Conservation (phyloP, 352 stramenopile genomes). For the Phytophthora aleatoria region DNA sequence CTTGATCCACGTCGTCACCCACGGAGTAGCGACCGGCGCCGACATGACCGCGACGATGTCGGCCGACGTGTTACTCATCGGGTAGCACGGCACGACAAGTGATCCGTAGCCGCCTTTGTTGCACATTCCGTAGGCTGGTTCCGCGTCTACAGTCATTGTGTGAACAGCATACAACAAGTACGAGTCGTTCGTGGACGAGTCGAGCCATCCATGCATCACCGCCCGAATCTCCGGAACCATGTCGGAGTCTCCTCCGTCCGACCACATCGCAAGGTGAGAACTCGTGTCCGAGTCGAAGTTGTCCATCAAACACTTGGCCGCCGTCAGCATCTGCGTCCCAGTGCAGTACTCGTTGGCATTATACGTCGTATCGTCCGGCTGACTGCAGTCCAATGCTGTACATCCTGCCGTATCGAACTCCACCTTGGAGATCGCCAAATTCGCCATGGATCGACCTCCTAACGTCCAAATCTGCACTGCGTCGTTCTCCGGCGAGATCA, state of each 20-base stretch:
- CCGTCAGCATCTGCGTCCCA: slow-evolving; percentile 33
- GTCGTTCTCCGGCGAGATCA: slow-evolving; percentile 32
- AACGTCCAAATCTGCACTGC: slow-evolving; percentile 42
- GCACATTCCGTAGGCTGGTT: slow-evolving; percentile 40
- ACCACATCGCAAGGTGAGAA: slow-evolving; percentile 40
- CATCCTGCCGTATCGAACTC: slow-evolving; percentile 42
- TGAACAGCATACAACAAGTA: slow-evolving; percentile 40
- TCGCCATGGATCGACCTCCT: slow-evolving; percentile 30
- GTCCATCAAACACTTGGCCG: slow-evolving; percentile 38
- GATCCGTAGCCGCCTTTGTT: slow-evolving; percentile 37
- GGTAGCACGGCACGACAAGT: slow-evolving; percentile 49
- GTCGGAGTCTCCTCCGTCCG: slow-evolving; percentile 31
- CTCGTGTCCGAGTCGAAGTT: slow-evolving; percentile 31
- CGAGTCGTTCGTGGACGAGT: slow-evolving; percentile 28
- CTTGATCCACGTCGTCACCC: slow-evolving; percentile 37
- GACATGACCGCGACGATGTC: slow-evolving; percentile 34
- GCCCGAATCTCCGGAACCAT: slow-evolving; percentile 31
- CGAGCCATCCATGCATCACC: slow-evolving; percentile 33
- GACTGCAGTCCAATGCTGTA: slow-evolving; percentile 33
- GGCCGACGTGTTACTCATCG: slow-evolving; percentile 24
- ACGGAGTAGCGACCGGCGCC: slow-evolving; percentile 23
- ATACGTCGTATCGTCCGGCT: slow-evolving; percentile 27
- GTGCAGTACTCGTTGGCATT: slow-evolving; percentile 32
- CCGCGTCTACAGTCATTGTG: slow-evolving; percentile 23
- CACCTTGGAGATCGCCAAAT: slow-evolving; percentile 33